These are phyloP conservation scores for Cyclanthera cordifolia DNA, from an alignment of 306 rosid species.

Conservation along the genomic window DNA sequence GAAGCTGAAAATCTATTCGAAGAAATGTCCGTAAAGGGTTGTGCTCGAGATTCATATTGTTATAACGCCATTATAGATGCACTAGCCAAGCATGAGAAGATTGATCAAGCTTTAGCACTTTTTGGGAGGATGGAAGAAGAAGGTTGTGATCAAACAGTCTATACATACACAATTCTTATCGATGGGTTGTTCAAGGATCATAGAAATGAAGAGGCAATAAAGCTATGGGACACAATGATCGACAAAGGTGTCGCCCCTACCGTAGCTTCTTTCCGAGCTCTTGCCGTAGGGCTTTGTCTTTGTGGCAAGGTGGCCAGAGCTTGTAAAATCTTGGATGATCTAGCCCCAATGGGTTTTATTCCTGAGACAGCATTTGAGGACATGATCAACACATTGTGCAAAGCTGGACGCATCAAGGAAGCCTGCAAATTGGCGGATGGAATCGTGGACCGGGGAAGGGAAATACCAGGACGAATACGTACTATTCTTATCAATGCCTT, in stretches of 20 bases:
- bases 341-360: slow-evolving; percentile 73
- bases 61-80: slow-evolving; percentile 67
- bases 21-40: slow-evolving; percentile 55
- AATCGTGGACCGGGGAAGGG: slow-evolving; percentile 75
- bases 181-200: slow-evolving; percentile 57
- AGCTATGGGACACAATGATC: slow-evolving; percentile 70
- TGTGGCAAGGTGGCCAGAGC: slow-evolving; percentile 80
- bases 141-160: slow-evolving; percentile 73
- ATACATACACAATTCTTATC: slow-evolving; percentile 63
- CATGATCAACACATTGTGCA: slow-evolving; percentile 67
- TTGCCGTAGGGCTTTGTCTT: slow-evolving; percentile 68
- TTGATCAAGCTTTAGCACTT: slow-evolving; percentile 46
- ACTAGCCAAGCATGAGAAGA: slow-evolving; percentile 49
- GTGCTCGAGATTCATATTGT: slow-evolving; percentile 58
- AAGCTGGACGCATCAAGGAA: slow-evolving; percentile 63
- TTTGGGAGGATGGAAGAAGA: slow-evolving; percentile 58
- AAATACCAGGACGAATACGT: slow-evolving; percentile 66
- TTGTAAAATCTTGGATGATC: slow-evolving; percentile 78
- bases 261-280: slow-evolving; percentile 73
- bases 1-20: slow-evolving; percentile 70
- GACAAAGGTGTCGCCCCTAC: slow-evolving; percentile 74
- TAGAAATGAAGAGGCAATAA: slow-evolving; percentile 67
- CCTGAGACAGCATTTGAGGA: slow-evolving; percentile 70
- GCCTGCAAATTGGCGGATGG: slow-evolving; percentile 96
- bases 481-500: slow-evolving; percentile 64